A percentile compares a stretch with the other conserved stretches of the same genome.
Conservation (phyloP, 305 asterid species). For the Solanum hybrid region DNA sequence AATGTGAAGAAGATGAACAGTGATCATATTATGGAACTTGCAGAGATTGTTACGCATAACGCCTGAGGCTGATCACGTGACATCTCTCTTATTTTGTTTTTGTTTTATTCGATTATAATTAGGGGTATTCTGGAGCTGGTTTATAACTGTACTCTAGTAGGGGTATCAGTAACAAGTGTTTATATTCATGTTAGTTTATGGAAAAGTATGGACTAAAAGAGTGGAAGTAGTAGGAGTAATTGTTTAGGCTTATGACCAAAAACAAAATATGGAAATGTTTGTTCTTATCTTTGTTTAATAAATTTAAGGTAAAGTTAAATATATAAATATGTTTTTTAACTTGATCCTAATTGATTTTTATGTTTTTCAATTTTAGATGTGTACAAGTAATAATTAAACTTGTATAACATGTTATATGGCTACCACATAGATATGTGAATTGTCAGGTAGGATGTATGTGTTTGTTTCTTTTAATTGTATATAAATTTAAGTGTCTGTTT, state of each 20-base stretch:
- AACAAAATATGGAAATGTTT: not conserved
- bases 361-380: too few species aligned
- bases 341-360: not conserved
- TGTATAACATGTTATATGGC: not conserved
- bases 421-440: not conserved
- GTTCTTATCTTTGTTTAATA: not conserved
- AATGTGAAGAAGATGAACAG: not conserved
- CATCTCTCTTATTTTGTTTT: not conserved
- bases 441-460: not conserved
- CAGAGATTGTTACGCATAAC: not conserved
- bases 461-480: too few species aligned
- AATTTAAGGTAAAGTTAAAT: not conserved
- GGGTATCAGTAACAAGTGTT: not conserved
- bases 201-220: not conserved
- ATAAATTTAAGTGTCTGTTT: not conserved
- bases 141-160: not conserved
- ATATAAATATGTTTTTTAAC: too few species aligned
- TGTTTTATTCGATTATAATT: not conserved
- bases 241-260: not conserved
- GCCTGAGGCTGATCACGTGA: not conserved
- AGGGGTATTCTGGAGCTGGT: not conserved
- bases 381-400: too few species aligned
- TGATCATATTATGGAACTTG: not conserved
- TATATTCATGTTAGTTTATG: not conserved
- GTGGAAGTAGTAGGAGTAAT: not conserved